Conservation (phyloP, 1,284 basidiomycete species). For the Wallemia ichthyophaga region DNA sequence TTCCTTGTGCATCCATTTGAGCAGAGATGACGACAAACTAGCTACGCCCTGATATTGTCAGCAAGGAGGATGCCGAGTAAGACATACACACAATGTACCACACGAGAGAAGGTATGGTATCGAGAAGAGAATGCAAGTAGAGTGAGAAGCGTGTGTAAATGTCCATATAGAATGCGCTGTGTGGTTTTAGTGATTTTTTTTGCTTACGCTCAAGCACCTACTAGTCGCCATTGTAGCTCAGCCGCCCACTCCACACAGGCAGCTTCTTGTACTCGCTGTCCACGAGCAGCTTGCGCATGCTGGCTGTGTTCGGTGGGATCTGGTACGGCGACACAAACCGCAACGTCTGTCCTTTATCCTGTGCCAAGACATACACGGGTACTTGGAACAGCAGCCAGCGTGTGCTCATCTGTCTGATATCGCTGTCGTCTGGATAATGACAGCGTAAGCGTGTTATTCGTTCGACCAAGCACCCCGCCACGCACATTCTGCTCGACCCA, state of each 20-base stretch:
- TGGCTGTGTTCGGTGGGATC: not conserved
- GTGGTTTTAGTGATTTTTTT: too few species aligned
- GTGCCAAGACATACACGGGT: not conserved
- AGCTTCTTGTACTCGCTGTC: not conserved
- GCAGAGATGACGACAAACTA: not conserved
- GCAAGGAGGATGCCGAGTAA: too few species aligned
- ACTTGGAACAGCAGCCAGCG: not conserved
- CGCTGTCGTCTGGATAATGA: not conserved
- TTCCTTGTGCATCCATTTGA: not conserved
- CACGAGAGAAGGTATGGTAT: not conserved
- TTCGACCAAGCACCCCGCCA: too few species aligned
- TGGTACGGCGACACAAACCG: not conserved
- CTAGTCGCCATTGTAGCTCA: not conserved
- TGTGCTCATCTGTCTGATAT: not conserved
- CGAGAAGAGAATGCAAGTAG: not conserved
- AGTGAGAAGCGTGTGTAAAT: not conserved
- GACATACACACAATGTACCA: not conserved
- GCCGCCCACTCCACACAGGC: not conserved
- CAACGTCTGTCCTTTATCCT: not conserved
- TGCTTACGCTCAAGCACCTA: not conserved
- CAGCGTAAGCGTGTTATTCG: too few species aligned
- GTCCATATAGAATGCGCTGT: not conserved
- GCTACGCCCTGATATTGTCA: not conserved
- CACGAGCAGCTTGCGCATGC: not conserved
- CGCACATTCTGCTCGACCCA: not conserved